phyloP scores from a whole-genome alignment of 345 rosid species.

The Populus pruinosa region DNA sequence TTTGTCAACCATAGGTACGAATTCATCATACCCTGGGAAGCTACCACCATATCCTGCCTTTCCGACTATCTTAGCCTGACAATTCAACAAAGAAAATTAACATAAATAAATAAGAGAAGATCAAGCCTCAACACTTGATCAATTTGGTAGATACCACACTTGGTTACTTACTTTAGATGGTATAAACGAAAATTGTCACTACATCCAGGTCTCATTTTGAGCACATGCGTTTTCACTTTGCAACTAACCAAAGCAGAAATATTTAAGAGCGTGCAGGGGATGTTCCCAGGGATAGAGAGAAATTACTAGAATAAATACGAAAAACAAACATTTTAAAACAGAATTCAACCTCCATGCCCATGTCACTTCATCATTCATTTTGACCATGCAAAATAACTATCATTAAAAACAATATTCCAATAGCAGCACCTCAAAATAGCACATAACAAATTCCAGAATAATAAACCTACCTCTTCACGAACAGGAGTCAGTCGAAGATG shows the following conservation, averaged over 20 bases:
- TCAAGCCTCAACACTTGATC: neutral
- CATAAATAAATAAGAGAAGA: conserved; percentile 1
- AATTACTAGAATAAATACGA: neutral
- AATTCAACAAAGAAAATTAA: conserved; percentile 8
- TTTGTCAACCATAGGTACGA: conserved; percentile 97
- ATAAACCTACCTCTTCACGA: conserved; percentile 78
- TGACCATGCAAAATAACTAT: neutral
- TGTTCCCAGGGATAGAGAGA: neutral
- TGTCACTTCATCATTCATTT: neutral
- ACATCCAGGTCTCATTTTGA: too few species aligned
- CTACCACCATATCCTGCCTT: conserved; percentile 55
- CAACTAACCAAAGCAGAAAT: neutral
- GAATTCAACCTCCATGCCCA: neutral
- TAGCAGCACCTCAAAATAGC: neutral
- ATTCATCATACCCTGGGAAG: conserved; percentile 95
- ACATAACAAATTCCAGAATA: neutral
- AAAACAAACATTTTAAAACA: neutral
- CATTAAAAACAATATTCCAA: neutral
- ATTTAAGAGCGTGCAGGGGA: neutral
- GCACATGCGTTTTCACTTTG: neutral
- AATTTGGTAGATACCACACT: neutral
- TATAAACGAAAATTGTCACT: neutral
- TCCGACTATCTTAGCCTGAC: conserved; percentile 67
- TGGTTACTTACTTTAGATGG: neutral
- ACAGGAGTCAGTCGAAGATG: conserved; percentile 93